Evolutionary conservation across 495 filamentous ascomycete genomes (phyloP).

Genomic region (Achaetomiella virescens): DNA sequence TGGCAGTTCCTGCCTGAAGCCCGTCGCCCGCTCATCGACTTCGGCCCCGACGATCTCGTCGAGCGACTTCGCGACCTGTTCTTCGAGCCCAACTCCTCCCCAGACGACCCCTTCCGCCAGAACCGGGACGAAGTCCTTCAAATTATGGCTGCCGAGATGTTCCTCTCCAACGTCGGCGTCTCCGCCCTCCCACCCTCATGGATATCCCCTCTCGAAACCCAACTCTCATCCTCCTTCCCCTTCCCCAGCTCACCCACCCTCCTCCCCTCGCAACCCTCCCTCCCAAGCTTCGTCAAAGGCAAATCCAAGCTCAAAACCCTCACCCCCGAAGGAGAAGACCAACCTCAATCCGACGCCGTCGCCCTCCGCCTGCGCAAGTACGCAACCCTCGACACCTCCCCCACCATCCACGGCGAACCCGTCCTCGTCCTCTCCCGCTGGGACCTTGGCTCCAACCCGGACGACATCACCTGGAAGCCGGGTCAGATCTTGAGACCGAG

Average conservation of each 20-base stretch:
- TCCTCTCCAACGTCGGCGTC: constrained; percentile 22
- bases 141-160: constrained; percentile 21
- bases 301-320: neutral
- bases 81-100: neutral
- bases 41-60: constrained; percentile 15
- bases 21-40: constrained; percentile 8
- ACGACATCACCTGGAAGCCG: constrained; percentile 16
- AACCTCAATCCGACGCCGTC: constrained; percentile 10
- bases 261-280: constrained; percentile 1
- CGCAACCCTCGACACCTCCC: constrained; percentile 11
- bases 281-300: neutral
- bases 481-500: constrained; percentile 12
- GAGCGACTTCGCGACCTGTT: constrained; percentile 11
- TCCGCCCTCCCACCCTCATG: constrained; percentile 7
- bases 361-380: constrained; percentile 22
- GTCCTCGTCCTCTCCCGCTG: constrained; percentile 14
- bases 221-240: constrained; percentile 7
- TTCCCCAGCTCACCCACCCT: constrained; percentile 20
- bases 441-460: constrained; percentile 17
- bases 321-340: neutral
- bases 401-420: constrained; percentile 9
- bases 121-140: constrained; percentile 8
- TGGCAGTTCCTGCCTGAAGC: constrained; percentile 11
- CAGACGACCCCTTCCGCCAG: neutral
- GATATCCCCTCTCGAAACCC: neutral